phyloP scores from a whole-genome alignment of 129 eudicot genomes.

The Arctium minus region DNA sequence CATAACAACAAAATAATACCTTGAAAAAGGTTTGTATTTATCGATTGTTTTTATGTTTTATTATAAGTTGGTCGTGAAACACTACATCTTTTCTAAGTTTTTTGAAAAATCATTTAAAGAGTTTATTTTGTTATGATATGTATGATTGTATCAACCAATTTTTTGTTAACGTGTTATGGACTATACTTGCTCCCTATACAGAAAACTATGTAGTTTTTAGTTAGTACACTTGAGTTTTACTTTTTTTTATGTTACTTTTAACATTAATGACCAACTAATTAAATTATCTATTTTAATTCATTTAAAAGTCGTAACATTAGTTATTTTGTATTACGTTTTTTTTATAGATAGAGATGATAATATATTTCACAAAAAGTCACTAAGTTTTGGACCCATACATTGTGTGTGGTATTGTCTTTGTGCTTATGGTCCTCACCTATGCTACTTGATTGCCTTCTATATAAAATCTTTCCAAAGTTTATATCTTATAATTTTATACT shows the following conservation, averaged over 20 bases:
- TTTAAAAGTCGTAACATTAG: not conserved
- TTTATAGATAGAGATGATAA: not conserved
- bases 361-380: not conserved
- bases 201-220: not conserved
- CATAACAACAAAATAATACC: not conserved
- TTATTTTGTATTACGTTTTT: not conserved
- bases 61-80: too few relatives aligned
- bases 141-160: too few relatives aligned
- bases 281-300: not conserved
- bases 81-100: too few relatives aligned
- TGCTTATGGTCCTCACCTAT: not conserved
- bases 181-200: not conserved
- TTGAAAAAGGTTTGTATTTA: not conserved
- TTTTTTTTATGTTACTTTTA: too few relatives aligned
- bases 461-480: not conserved
- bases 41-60: not conserved
- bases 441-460: not conserved
- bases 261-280: not conserved
- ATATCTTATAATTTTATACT: not conserved
- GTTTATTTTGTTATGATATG: too few relatives aligned
- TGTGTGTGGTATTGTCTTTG: not conserved
- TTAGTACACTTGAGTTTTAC: too few relatives aligned
- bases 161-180: not conserved
- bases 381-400: not conserved
- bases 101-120: too few relatives aligned